Conservation (phyloP, 1,284 basidiomycete genomes). For the Volvariella volvacea region DNA sequence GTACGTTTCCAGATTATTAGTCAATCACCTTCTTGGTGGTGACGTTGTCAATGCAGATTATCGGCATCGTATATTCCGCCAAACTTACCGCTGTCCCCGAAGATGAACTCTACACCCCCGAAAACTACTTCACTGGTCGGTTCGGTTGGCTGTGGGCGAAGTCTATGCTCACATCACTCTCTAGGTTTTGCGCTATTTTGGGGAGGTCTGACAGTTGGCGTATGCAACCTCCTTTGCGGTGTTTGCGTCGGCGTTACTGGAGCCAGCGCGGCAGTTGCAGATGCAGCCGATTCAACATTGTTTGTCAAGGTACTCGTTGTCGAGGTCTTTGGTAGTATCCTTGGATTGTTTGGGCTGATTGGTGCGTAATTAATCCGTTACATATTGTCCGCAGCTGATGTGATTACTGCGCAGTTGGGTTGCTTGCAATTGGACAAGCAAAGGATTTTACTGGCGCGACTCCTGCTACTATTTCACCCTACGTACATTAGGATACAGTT, state of each 20-base stretch:
- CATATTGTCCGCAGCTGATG: conserved; percentile 4
- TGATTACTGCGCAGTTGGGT: conserved; percentile 40
- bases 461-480: conserved; percentile 6
- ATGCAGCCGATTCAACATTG: conserved; percentile 87
- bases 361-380: conserved; percentile 43
- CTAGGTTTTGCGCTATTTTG: conserved; percentile 89
- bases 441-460: conserved; percentile 42
- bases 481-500: too few relatives aligned
- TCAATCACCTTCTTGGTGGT: conserved; percentile 2
- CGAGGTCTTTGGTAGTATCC: conserved; percentile 90
- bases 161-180: not conserved
- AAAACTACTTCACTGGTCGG: conserved; percentile 86
- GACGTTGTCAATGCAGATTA: conserved; percentile 50
- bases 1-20: conserved; percentile 42
- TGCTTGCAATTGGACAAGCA: conserved; percentile 60
- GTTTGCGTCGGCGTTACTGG: conserved; percentile 88
- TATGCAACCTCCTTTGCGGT: conserved; percentile 92
- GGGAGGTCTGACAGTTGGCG: conserved; percentile 87
- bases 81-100: conserved; percentile 64
- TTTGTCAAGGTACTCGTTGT: conserved; percentile 95
- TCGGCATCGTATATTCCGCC: conserved; percentile 89
- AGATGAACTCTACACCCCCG: conserved; percentile 62
- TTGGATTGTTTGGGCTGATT: conserved; percentile 89
- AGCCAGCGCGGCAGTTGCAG: conserved; percentile 85
- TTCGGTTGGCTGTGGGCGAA: not conserved